Conservation (phyloP, 805 yeast species). For the Yarrowia keelungensis region DNA sequence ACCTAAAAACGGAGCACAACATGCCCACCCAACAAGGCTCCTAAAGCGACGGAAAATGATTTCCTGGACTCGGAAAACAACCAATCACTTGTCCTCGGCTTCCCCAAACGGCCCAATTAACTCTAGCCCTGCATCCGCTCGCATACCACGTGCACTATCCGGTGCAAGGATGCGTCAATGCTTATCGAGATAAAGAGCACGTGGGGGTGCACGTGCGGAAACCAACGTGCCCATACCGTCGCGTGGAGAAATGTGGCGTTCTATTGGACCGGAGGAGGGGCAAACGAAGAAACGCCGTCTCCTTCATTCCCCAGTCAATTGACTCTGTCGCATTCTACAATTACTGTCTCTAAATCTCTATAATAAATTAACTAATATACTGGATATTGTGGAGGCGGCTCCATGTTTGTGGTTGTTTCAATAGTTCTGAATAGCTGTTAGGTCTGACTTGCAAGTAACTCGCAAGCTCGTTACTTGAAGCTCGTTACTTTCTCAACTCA, state of each 20-base stretch:
- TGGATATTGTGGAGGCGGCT: background rate
- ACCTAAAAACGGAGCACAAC: no score
- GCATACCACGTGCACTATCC: slow-evolving; percentile 33
- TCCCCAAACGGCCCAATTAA: no score
- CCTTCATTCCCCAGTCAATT: no score
- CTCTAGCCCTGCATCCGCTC: slow-evolving; percentile 13
- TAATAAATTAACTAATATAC: slow-evolving; percentile 30
- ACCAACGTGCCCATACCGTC: background rate
- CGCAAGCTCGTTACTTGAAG: no score
- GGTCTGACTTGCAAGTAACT: no score
- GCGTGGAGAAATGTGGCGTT: slow-evolving; percentile 2
- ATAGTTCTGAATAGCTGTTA: no score
- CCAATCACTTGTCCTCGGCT: no score
- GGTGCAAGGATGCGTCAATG: background rate
- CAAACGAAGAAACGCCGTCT: no score
- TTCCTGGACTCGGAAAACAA: no score
- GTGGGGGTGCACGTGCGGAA: slow-evolving; percentile 15
- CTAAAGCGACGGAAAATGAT: no score
- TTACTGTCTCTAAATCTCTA: background rate
- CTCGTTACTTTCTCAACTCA: background rate
- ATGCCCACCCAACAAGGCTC: no score
- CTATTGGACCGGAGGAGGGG: background rate
- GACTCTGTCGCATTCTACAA: no score
- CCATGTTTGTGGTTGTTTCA: background rate
- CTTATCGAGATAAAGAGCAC: slow-evolving; percentile 21